A percentile compares a stretch with the other conserved stretches of the same genome.
phyloP scores from a whole-genome alignment of 2,329 filamentous ascomycete genomes.

The Aspergillus awamori region DNA sequence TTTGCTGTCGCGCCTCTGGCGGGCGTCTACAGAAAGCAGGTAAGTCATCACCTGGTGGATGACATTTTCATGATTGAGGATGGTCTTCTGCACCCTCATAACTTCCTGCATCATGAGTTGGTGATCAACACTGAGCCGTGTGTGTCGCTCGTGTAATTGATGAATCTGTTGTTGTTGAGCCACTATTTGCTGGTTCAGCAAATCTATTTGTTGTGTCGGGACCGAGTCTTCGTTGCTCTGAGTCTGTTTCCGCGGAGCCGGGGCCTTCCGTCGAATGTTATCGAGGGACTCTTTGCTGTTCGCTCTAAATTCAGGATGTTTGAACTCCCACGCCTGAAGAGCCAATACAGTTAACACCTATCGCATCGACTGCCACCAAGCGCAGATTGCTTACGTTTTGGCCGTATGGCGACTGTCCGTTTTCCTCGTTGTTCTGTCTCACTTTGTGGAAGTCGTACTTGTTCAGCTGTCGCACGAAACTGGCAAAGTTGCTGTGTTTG shows the following conservation, averaged over 20 bases:
- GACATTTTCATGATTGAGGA: conserved; percentile 70
- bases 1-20: conserved; percentile 65
- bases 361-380: not conserved
- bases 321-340: conserved; percentile 86
- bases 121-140: conserved; percentile 71
- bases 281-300: conserved; percentile 96
- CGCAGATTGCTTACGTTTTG: conserved; percentile 60
- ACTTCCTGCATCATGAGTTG: conserved; percentile 67
- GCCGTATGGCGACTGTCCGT: conserved; percentile 77
- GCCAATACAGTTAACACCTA: conserved; percentile 15
- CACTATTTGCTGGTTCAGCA: conserved; percentile 83
- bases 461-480: conserved; percentile 92
- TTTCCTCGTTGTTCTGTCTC: conserved; percentile 85
- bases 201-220: conserved; percentile 82
- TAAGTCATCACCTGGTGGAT: conserved; percentile 73
- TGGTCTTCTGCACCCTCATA: conserved; percentile 68
- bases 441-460: conserved; percentile 99
- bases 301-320: conserved; percentile 92
- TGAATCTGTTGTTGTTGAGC: conserved; percentile 93
- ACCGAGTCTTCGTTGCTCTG: conserved; percentile 72
- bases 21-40: conserved; percentile 65
- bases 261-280: conserved; percentile 94
- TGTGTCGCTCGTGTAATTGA: conserved; percentile 79
- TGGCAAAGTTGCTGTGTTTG: conserved; percentile 98
- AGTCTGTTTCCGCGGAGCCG: conserved; percentile 76